phyloP scores from a whole-genome alignment of 2,329 filamentous ascomycete species.

The Penicillium sp. region DNA sequence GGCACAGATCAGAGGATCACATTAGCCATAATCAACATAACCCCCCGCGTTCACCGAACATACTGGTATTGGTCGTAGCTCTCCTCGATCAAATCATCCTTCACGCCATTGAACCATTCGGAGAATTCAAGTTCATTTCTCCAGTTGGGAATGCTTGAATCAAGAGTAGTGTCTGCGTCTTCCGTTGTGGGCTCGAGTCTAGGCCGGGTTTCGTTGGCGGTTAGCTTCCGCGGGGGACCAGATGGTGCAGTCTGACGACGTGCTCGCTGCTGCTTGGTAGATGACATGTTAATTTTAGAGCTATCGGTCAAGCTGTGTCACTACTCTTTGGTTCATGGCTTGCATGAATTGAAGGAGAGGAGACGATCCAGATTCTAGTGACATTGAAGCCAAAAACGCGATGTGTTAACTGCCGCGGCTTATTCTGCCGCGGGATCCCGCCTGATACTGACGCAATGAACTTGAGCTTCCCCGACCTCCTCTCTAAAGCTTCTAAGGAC shows the following conservation, averaged over 20 bases:
- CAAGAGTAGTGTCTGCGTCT: conserved; percentile 2
- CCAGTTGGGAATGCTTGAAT: conserved; percentile 22
- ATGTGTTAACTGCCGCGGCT: conserved; percentile 30
- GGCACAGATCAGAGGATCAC: conserved; percentile 9
- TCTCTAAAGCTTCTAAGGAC: conserved; percentile 1
- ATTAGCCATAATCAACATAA: conserved; percentile 13
- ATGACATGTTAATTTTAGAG: conserved; percentile 27
- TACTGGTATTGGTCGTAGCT: conserved; percentile 86
- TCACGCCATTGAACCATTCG: conserved; percentile 61
- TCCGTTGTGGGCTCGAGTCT: conserved; percentile 24
- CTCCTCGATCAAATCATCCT: conserved; percentile 72
- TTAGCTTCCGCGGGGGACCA: conserved; percentile 36
- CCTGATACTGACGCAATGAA: conserved; percentile 35
- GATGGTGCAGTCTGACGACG: conserved; percentile 45
- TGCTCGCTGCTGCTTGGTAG: conserved; percentile 39
- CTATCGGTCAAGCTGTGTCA: not conserved
- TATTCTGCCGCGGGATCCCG: conserved; percentile 43
- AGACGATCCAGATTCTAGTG: not conserved
- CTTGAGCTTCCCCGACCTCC: conserved; percentile 23
- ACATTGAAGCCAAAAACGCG: conserved; percentile 15
- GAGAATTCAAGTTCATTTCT: conserved; percentile 62
- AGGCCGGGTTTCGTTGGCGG: conserved; percentile 25
- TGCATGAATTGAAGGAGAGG: conserved; percentile 4
- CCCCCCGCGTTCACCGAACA: conserved; percentile 36
- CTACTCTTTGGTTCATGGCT: conserved; percentile 15